These are phyloP conservation scores for Conoideocrella luteorostrata DNA, from an alignment of 2,329 filamentous ascomycete species.

Conservation along the genomic window DNA sequence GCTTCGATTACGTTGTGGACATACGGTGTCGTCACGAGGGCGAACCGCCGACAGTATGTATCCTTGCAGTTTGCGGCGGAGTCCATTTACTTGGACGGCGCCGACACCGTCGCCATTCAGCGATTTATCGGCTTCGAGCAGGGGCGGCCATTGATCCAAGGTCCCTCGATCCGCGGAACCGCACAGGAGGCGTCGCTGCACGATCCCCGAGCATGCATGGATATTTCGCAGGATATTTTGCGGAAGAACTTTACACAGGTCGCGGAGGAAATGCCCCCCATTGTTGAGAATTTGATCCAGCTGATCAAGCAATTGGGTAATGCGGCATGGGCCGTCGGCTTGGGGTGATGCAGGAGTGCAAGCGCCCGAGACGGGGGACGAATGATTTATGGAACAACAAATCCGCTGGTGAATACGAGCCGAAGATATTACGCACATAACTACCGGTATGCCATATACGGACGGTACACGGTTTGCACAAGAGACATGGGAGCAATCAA, in stretches of 20 bases:
- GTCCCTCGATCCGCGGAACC: constrained; percentile 20
- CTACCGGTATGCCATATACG: too few species aligned
- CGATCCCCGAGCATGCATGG: constrained; percentile 54
- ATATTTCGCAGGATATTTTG: constrained; percentile 50
- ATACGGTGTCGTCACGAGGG: constrained; percentile 53
- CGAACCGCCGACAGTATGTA: constrained; percentile 26
- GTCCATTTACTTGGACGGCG: constrained; percentile 49
- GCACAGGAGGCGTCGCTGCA: constrained; percentile 37
- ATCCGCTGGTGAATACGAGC: too few species aligned
- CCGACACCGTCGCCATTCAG: constrained; percentile 45
- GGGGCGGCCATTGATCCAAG: constrained; percentile 45
- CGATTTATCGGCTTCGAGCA: constrained; percentile 52
- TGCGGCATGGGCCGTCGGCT: constrained; percentile 36
- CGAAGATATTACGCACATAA: too few species aligned
- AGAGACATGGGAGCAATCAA: too few species aligned
- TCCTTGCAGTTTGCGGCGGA: constrained; percentile 27
- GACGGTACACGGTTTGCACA: too few species aligned
- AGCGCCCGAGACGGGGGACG: too few species aligned
- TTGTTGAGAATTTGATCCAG: constrained; percentile 62
- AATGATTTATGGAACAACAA: too few species aligned
- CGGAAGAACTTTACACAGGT: constrained; percentile 41
- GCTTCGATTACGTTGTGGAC: constrained; percentile 63
- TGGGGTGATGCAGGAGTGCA: constrained; percentile 17
- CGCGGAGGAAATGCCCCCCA: constrained; percentile 42
- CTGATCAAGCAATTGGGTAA: constrained; percentile 55